These are phyloP conservation scores for Cadophora sp. DNA, from an alignment of 2,329 filamentous ascomycete species.

Conservation along the genomic window DNA sequence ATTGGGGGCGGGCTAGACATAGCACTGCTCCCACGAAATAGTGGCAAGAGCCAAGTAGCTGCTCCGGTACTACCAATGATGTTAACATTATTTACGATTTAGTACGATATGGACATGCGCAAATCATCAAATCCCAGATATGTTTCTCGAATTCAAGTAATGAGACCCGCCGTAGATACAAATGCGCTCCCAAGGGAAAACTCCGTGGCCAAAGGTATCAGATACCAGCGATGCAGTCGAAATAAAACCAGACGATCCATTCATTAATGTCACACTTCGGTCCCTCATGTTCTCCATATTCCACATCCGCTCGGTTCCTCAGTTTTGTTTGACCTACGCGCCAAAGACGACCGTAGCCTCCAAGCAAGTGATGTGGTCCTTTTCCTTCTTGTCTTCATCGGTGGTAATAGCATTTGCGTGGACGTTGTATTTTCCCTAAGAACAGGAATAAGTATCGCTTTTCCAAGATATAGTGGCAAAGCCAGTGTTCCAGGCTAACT, in stretches of 20 bases:
- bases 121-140: not conserved
- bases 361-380: constrained; percentile 83
- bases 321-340: constrained; percentile 7
- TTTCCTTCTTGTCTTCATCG: constrained; percentile 51
- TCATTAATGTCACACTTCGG: constrained; percentile 16
- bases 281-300: not conserved
- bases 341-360: constrained; percentile 73
- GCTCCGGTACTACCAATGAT: not conserved
- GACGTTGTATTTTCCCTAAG: constrained; percentile 87
- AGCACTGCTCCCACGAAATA: too few species aligned
- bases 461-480: not conserved
- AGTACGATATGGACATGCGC: not conserved
- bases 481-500: constrained; percentile 48
- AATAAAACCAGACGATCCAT: constrained; percentile 26
- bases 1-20: not conserved
- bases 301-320: not conserved
- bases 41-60: not conserved
- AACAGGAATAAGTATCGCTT: constrained; percentile 27
- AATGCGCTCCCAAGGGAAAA: constrained; percentile 31
- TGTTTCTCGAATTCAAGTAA: not conserved
- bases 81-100: not conserved
- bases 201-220: constrained; percentile 37
- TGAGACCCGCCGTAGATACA: constrained; percentile 27
- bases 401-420: constrained; percentile 82
- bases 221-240: constrained; percentile 31